Conservation (phyloP, 2,329 filamentous ascomycete species). For the Alternaria sp. region DNA sequence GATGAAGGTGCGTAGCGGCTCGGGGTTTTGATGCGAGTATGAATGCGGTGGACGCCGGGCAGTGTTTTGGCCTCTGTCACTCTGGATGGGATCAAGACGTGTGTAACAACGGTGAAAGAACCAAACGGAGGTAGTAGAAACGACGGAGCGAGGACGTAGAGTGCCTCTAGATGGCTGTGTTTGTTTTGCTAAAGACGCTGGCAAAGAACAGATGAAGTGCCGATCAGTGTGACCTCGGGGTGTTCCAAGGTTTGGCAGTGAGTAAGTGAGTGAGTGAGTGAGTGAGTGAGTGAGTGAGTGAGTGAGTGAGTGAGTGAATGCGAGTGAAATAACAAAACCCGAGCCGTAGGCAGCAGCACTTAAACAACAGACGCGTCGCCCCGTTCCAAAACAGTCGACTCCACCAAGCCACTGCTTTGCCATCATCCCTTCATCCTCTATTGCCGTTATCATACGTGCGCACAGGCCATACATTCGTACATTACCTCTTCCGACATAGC, state of each 20-base stretch:
- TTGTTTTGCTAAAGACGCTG: not conserved
- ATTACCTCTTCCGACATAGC: constrained; percentile 20
- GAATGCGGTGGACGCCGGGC: not conserved
- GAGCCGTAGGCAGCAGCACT: not conserved
- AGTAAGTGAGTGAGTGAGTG: not conserved
- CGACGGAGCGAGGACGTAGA: not conserved
- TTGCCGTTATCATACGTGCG: not conserved
- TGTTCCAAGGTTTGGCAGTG: not conserved
- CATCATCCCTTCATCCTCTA: not conserved
- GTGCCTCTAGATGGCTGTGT: not conserved
- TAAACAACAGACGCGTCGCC: not conserved
- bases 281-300: not conserved
- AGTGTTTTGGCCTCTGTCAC: not conserved
- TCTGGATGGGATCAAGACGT: not conserved
- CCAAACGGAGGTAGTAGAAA: not conserved
- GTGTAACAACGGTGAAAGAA: not conserved
- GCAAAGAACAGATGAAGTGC: not conserved
- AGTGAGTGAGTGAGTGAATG: not conserved
- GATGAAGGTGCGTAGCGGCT: not conserved
- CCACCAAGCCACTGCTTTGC: not conserved
- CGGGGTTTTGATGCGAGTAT: not conserved
- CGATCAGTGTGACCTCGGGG: not conserved
- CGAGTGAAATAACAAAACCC: not conserved
- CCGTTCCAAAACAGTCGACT: not conserved
- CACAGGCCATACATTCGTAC: constrained; percentile 12